Evolutionary conservation across 129 eudicot species (phyloP).

Genomic region (Heracleum sosnowskyi): DNA sequence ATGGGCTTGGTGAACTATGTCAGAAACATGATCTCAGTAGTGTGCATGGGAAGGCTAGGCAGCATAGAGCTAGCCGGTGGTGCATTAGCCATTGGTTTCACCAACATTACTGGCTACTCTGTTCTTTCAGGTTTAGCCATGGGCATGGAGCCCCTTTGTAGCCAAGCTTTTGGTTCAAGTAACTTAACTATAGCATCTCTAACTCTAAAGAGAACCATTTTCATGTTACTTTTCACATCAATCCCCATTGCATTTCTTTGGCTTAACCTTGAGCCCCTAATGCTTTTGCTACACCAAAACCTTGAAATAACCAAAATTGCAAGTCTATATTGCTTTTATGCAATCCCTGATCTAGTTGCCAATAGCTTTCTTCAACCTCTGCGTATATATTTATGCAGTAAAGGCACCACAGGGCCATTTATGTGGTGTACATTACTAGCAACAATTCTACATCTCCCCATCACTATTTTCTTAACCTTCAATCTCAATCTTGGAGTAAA

Average conservation of each 20-base stretch:
- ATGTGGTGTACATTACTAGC: constrained; percentile 76
- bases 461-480: constrained; percentile 65
- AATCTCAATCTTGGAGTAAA: constrained; percentile 56
- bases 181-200: constrained; percentile 48
- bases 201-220: constrained; percentile 60
- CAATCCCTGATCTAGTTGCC: constrained; percentile 84
- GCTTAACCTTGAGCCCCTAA: constrained; percentile 76
- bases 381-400: constrained; percentile 80
- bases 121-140: constrained; percentile 84
- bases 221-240: constrained; percentile 57
- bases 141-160: constrained; percentile 99
- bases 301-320: constrained; percentile 58
- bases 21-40: constrained; percentile 78
- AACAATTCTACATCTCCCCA: constrained; percentile 56
- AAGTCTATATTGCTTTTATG: constrained; percentile 65
- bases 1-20: constrained; percentile 75
- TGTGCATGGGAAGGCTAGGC: constrained; percentile 98
- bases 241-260: constrained; percentile 72
- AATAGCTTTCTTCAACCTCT: constrained; percentile 81
- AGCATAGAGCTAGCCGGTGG: constrained; percentile 96
- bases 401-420: constrained; percentile 81
- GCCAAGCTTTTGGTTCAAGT: constrained; percentile 90
- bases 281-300: constrained; percentile 75
- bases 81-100: constrained; percentile 90
- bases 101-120: constrained; percentile 94